These are phyloP conservation scores for Mytilinidion resinicola DNA, from an alignment of 495 filamentous ascomycete genomes.

Conservation along the genomic window DNA sequence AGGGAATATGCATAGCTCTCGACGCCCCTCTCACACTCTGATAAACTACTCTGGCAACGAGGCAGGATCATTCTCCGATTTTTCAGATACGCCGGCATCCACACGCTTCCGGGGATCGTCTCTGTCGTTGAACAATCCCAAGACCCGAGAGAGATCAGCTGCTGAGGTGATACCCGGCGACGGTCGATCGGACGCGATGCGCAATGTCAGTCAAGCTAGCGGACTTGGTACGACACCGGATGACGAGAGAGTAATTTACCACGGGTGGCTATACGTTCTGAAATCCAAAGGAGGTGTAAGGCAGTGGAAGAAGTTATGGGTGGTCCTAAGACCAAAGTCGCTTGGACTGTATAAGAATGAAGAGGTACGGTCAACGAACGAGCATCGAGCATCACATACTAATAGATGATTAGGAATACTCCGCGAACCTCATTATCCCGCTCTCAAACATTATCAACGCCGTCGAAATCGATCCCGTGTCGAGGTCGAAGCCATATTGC, in stretches of 20 bases:
- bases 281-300: conserved; percentile 80
- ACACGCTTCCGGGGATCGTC: conserved; percentile 39
- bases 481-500: conserved; percentile 75
- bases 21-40: conserved; percentile 45
- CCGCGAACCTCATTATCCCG: conserved; percentile 73
- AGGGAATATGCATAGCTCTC: conserved; percentile 22
- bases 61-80: conserved; percentile 79
- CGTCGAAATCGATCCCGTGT: conserved; percentile 85
- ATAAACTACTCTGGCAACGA: conserved; percentile 83
- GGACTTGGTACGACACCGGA: conserved; percentile 52
- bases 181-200: conserved; percentile 32
- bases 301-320: conserved; percentile 94
- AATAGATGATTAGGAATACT: conserved; percentile 56
- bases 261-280: conserved; percentile 81
- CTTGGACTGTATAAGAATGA: conserved; percentile 92
- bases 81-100: conserved; percentile 60
- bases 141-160: conserved; percentile 14
- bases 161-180: conserved; percentile 21
- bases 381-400: not conserved
- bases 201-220: conserved; percentile 54
- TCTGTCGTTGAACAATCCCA: conserved; percentile 32
- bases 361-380: conserved; percentile 27
- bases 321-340: conserved; percentile 79
- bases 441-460: conserved; percentile 79
- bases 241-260: conserved; percentile 72